Percentiles rank a stretch among this genome's conserved stretches.
These are phyloP conservation scores for Ascochyta clinopodiicola DNA, from an alignment of 2,329 filamentous ascomycete species.

Conservation along the genomic window DNA sequence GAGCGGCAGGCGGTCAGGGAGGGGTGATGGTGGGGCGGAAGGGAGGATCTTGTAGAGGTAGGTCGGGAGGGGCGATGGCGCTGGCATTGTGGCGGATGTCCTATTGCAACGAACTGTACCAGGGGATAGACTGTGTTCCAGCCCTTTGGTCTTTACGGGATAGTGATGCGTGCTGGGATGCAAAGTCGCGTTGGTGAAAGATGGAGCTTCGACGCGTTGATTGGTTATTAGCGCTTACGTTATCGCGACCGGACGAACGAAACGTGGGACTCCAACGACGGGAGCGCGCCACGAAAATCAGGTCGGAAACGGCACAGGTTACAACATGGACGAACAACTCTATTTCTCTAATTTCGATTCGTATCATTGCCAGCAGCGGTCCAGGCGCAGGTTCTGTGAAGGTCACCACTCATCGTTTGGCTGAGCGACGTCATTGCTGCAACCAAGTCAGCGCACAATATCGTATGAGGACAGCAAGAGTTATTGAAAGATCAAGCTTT, in stretches of 20 bases:
- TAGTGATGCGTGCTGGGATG: constrained; percentile 1
- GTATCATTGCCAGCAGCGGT: not conserved
- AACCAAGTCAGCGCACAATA: constrained; percentile 4
- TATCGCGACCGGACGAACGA: constrained; percentile 10
- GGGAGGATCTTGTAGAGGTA: constrained; percentile 68
- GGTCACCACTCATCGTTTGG: constrained; percentile 3
- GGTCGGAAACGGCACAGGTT: constrained; percentile 16
- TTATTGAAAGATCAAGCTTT: not conserved
- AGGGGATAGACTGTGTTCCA: not conserved
- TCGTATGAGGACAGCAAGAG: not conserved
- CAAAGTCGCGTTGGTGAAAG: constrained; percentile 5
- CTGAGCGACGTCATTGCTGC: constrained; percentile 14
- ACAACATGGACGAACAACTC: constrained; percentile 12
- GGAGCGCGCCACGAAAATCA: constrained; percentile 20
- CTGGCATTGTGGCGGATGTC: constrained; percentile 30
- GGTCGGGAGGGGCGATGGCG: constrained; percentile 41
- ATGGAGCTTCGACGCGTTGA: constrained; percentile 11
- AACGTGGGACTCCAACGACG: constrained; percentile 15
- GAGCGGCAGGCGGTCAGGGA: constrained; percentile 62
- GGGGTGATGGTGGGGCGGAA: constrained; percentile 58
- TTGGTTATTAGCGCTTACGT: constrained; percentile 6
- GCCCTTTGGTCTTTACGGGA: not conserved
- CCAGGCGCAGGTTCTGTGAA: not conserved
- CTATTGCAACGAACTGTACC: not conserved
- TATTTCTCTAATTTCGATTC: not conserved